These are phyloP conservation scores for Umbelopsis sp. DNA, from an alignment of 371 early-diverging fungal genomes.

Conservation along the genomic window DNA sequence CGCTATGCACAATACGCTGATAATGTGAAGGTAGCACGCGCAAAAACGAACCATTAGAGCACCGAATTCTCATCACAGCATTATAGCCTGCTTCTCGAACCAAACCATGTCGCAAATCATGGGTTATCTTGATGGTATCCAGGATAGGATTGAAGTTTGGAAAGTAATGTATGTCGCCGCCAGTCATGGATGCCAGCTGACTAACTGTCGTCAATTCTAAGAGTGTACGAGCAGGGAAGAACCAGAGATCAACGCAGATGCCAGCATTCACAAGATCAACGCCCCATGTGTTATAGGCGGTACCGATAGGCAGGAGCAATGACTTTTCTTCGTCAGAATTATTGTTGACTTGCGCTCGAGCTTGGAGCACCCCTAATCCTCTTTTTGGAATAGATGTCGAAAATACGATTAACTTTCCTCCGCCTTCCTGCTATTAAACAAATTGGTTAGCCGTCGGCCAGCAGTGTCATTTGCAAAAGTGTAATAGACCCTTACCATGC, in stretches of 20 bases:
- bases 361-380: slow-evolving; percentile 86
- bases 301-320: slow-evolving; percentile 84
- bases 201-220: slow-evolving; percentile 88
- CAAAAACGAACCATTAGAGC: slow-evolving; percentile 73
- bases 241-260: slow-evolving; percentile 84
- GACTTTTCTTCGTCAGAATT: slow-evolving; percentile 90
- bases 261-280: slow-evolving; percentile 80
- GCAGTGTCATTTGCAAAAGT: not conserved
- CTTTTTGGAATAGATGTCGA: slow-evolving; percentile 82
- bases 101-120: slow-evolving; percentile 71
- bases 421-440: slow-evolving; percentile 59
- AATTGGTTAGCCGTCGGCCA: not conserved
- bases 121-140: slow-evolving; percentile 68
- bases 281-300: slow-evolving; percentile 82
- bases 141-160: slow-evolving; percentile 71
- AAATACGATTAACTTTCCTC: slow-evolving; percentile 87
- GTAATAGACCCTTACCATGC: slow-evolving; percentile 56
- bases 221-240: slow-evolving; percentile 78
- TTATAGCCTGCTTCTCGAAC: slow-evolving; percentile 84
- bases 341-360: slow-evolving; percentile 86
- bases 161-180: slow-evolving; percentile 86
- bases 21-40: not conserved
- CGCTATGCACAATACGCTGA: not conserved
- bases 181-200: slow-evolving; percentile 77
- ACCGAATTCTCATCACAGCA: slow-evolving; percentile 87